A percentile compares a stretch with the other conserved stretches of the same genome.
Evolutionary conservation across 768 basidiomycete species (phyloP).

Genomic region (Sutorius australiensis): DNA sequence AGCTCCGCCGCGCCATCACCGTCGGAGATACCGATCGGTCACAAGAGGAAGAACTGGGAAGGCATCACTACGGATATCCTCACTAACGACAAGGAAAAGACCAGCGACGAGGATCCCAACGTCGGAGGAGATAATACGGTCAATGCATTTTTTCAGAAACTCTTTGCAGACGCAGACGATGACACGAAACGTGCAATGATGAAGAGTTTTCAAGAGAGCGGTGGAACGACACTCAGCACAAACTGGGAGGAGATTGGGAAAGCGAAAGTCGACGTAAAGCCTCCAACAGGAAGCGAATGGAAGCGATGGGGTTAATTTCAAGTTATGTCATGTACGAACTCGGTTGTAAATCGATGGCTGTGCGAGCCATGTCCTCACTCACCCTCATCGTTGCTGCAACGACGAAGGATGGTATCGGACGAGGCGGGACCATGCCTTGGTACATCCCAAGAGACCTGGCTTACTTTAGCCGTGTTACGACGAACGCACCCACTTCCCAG

Average conservation of each 20-base stretch:
- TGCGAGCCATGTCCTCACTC: conserved; percentile 52
- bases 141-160: conserved; percentile 87
- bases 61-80: conserved; percentile 68
- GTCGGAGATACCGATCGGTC: conserved; percentile 32
- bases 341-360: neutral
- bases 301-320: conserved; percentile 61
- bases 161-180: conserved; percentile 87
- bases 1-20: conserved; percentile 33
- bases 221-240: conserved; percentile 92
- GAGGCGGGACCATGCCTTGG: conserved; percentile 79
- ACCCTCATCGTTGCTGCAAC: conserved; percentile 96
- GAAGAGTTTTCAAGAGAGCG: conserved; percentile 95
- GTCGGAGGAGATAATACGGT: conserved; percentile 83
- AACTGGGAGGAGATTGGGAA: conserved; percentile 91
- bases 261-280: conserved; percentile 67
- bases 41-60: conserved; percentile 84
- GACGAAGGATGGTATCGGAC: conserved; percentile 80
- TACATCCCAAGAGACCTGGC: conserved; percentile 82
- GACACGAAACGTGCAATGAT: conserved; percentile 94
- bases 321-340: neutral
- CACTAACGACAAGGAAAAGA: conserved; percentile 62
- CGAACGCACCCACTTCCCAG: conserved; percentile 47
- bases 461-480: conserved; percentile 85
- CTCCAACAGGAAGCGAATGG: conserved; percentile 82
- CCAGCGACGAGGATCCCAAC: conserved; percentile 78